These are phyloP conservation scores for Hypoxylon sp. DNA, from an alignment of 2,329 filamentous ascomycete species.

Conservation along the genomic window DNA sequence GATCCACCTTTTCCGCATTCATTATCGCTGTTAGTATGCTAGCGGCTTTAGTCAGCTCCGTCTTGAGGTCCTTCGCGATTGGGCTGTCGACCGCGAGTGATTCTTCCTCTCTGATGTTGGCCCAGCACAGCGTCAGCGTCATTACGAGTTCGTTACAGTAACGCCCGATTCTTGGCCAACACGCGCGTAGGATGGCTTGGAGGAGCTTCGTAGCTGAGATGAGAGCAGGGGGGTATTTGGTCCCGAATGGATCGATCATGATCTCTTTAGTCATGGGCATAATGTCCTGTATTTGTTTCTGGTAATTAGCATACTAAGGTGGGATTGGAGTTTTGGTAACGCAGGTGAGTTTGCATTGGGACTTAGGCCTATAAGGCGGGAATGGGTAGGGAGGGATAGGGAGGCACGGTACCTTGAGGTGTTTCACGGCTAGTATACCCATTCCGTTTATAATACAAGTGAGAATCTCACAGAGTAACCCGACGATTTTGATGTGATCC, in stretches of 20 bases:
- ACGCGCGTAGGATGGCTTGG: slow-evolving; percentile 65
- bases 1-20: slow-evolving; percentile 40
- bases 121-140: slow-evolving; percentile 69
- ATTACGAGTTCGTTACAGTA: slow-evolving; percentile 72
- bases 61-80: slow-evolving; percentile 42
- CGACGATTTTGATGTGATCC: slow-evolving; percentile 65
- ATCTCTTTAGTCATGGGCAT: slow-evolving; percentile 72
- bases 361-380: background rate
- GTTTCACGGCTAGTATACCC: slow-evolving; percentile 70
- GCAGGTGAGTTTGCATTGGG: background rate
- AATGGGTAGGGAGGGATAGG: background rate
- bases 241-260: slow-evolving; percentile 74
- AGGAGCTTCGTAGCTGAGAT: slow-evolving; percentile 62
- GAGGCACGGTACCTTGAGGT: slow-evolving; percentile 63
- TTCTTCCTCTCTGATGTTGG: slow-evolving; percentile 58
- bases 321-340: slow-evolving; percentile 12
- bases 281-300: slow-evolving; percentile 59
- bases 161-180: slow-evolving; percentile 72
- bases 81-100: slow-evolving; percentile 14
- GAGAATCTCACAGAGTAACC: slow-evolving; percentile 63
- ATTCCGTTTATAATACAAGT: slow-evolving; percentile 61
- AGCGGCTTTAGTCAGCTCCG: slow-evolving; percentile 47
- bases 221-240: slow-evolving; percentile 62
- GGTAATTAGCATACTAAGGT: slow-evolving; percentile 6
- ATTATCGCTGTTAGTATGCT: slow-evolving; percentile 49